Evolutionary conservation across 768 basidiomycete species (phyloP).

Genomic region (Lentinula edodes): DNA sequence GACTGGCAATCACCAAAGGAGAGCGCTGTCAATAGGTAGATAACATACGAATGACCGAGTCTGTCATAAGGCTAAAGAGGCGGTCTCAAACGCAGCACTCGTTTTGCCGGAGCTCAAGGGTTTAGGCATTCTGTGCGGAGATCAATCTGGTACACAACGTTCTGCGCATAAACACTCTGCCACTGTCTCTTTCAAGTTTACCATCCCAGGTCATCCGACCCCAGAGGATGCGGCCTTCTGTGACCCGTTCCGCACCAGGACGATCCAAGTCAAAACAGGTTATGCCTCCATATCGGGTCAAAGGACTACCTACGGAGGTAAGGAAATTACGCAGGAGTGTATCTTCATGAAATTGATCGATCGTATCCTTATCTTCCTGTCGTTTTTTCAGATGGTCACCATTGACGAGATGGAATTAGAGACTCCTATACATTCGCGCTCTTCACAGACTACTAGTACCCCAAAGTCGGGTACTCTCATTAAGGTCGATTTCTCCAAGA

Average conservation of each 20-base stretch:
- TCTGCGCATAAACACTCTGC: not conserved
- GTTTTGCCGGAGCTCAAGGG: not conserved
- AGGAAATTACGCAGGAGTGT: not conserved
- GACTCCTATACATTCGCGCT: not conserved
- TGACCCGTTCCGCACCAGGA: not conserved
- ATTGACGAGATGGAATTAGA: not conserved
- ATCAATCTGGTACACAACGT: not conserved
- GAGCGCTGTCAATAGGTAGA: no score
- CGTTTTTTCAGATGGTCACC: not conserved
- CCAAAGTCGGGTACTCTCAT: not conserved
- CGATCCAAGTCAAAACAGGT: not conserved
- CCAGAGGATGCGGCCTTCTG: not conserved
- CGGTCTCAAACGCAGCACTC: no score
- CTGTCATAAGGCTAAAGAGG: no score
- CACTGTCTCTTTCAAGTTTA: not conserved
- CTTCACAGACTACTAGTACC: not conserved
- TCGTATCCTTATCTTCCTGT: not conserved
- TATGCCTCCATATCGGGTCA: not conserved
- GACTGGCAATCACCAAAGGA: conserved; percentile 42
- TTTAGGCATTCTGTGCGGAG: not conserved
- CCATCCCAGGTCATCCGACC: not conserved
- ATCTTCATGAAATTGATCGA: not conserved
- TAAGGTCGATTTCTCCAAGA: not conserved
- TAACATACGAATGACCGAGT: not conserved
- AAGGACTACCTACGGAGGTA: not conserved